Conservation (phyloP, 2,329 filamentous ascomycete genomes). For the Salinomyces thailandicus region DNA sequence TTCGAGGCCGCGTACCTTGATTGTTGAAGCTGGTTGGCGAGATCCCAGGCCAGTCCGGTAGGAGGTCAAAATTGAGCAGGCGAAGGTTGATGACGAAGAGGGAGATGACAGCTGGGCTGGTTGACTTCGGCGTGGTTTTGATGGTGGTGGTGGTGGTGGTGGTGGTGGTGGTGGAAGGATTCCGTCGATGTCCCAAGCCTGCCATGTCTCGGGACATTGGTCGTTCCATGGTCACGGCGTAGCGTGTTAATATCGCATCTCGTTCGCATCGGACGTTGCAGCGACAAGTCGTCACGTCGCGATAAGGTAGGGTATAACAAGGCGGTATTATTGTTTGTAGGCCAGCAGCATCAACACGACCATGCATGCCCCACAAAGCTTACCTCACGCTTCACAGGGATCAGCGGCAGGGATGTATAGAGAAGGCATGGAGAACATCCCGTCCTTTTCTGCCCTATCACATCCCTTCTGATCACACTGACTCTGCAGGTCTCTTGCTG, state of each 20-base stretch:
- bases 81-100: conserved; percentile 76
- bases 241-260: neutral
- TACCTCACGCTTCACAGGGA: no score
- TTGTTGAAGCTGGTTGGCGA: conserved; percentile 57
- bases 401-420: no score
- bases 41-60: conserved; percentile 71
- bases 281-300: no score
- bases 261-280: no score
- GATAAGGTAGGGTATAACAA: no score
- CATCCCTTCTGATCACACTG: no score
- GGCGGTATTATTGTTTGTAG: no score
- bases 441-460: no score
- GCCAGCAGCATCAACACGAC: no score
- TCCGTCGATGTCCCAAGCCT: neutral
- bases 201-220: conserved; percentile 1
- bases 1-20: conserved; percentile 59
- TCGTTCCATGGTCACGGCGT: conserved; percentile 2
- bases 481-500: no score
- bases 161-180: conserved; percentile 2
- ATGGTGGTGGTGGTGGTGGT: conserved; percentile 10
- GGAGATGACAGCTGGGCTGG: conserved; percentile 32
- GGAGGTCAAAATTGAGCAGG: conserved; percentile 67
- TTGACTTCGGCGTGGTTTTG: conserved; percentile 4
- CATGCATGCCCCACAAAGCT: no score
- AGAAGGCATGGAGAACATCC: no score